Evolutionary conservation across 129 eudicot genomes (phyloP), one percentile per base, ranked within the genome.

Genomic region (Flaveria ramosissima): DNA sequence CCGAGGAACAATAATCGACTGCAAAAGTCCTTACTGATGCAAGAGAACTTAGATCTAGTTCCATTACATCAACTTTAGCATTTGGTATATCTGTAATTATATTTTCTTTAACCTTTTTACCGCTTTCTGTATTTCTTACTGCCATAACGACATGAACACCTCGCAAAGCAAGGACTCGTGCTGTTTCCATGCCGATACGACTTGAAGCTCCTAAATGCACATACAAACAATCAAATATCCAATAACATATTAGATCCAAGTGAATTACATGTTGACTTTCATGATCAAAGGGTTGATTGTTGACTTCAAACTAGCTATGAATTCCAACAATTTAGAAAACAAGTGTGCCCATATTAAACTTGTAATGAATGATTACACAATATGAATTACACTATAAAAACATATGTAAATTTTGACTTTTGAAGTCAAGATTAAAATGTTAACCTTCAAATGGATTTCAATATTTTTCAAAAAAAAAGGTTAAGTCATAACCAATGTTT

Each of bases 71-170:
- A 63, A 92, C 45, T 68, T 87, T 89, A 39, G 97, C 96, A 71
- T 81, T 24, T 0, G 96, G 96, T 32, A 70, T 82, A 64, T 89
- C 86, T 39, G 61, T 56, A 36, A 82, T 32, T 73, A 89, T 83
- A 24, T 41, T 60, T 75, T 85, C 90, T 89, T 80, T 85, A 55
- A 89, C 88, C 47, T 83, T 78, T 82, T 27, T 48, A 66, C 97
- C 88, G 50, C 85, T 77, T 14, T 85, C 88, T 42, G 81, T 52
- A 80, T 87, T 89, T 74, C 97, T 89, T 39, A 92, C 90, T 24
- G 97, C 92, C 97, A 92, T 92, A 47, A 92, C 70, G 42, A 92
- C 92, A 85, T 89, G 92, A 47, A 82, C 92, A 3, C 97, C 91
- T 45, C 72, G 84, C 79, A 78, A 55, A 6, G 86, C 92, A 56